Evolutionary conservation across 768 basidiomycete genomes (phyloP), one percentile per base, ranked within the genome.

Genomic region (Rhizopogon rudus): DNA sequence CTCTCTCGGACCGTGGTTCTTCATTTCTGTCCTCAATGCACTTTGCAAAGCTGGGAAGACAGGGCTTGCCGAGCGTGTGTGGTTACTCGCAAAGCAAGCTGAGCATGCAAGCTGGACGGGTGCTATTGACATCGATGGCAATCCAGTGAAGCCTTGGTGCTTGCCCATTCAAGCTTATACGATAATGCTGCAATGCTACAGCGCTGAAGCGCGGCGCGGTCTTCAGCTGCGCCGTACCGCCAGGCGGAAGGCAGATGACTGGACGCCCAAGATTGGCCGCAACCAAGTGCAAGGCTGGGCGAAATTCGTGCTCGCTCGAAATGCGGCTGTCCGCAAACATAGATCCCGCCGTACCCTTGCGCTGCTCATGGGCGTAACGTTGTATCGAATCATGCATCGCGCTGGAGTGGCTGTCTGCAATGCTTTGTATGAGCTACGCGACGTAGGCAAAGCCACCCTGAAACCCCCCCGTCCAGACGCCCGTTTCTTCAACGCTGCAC

Each of bases 91-190:
- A 8, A 76, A 77, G 60, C 70, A 77, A 55, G 86, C 85, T 0
- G 84, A 89, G 63, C 68, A 65, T 35, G 69, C 68, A 28, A 89
- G 87, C 57, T 51, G 61, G 1, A 59, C 33, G 33, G n/a, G 17
- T 8, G 63, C 65, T 6, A 57, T 52, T 10, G 55, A 60, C 17
- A 59, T 60, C 8, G 58, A 65, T 14, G 61, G 61, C 16, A 58
- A 68, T 22, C 44, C 58, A 20, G 54, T 50, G 29, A 54, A 71
- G 44, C 82, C 86, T 0, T 93, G 90, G 90, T 74, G 75, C 52
- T 68, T 92, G 17, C 81, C 84, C 7, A 69, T 84, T 2, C 75
- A 83, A 8, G 82, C 86, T 1, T 92, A 89, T 65, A 91, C 87
- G 2, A 70, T 80, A 48, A 88, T 91, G 83, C 65, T 93, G 54